Evolutionary conservation across 129 eudicot genomes (phyloP).

Genomic region (Solidago caesia): DNA sequence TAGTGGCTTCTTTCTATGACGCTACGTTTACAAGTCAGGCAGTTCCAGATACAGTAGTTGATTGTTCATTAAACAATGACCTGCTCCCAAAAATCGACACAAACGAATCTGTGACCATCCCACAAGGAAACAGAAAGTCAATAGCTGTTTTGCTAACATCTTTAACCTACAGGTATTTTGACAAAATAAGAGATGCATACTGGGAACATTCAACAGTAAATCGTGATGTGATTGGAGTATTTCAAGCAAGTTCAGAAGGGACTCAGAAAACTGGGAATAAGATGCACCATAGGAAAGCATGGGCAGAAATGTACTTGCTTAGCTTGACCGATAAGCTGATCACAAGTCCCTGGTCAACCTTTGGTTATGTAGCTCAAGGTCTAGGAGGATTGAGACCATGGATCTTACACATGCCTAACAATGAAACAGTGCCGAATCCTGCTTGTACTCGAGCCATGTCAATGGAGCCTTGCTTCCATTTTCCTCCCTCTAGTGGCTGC

Average conservation of each 20-base stretch:
- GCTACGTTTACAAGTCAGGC: not conserved
- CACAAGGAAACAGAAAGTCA: not conserved
- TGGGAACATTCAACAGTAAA: slow-evolving; percentile 1
- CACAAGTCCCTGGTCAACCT: slow-evolving; percentile 2
- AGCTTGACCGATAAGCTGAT: not conserved
- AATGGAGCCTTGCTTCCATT: slow-evolving; percentile 5
- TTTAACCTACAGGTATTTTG: not conserved
- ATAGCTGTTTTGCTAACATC: not conserved
- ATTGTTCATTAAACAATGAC: not conserved
- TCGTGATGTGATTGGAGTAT: not conserved
- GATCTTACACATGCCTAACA: not conserved
- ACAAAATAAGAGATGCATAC: not conserved
- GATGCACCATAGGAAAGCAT: slow-evolving; percentile 2
- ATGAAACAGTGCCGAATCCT: slow-evolving; percentile 3
- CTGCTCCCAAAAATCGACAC: not conserved
- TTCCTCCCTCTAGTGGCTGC: not conserved
- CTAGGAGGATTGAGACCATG: not conserved
- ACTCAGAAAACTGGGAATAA: not conserved
- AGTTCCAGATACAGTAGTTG: not conserved
- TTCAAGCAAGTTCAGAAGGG: slow-evolving; percentile 3
- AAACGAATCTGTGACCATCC: not conserved
- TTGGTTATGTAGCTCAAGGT: slow-evolving; percentile 8
- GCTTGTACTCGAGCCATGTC: not conserved
- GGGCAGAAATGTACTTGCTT: slow-evolving; percentile 3
- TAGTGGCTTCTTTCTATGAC: not conserved